Evolutionary conservation across 768 basidiomycete species (phyloP).

Genomic region (Astraeus odoratus): DNA sequence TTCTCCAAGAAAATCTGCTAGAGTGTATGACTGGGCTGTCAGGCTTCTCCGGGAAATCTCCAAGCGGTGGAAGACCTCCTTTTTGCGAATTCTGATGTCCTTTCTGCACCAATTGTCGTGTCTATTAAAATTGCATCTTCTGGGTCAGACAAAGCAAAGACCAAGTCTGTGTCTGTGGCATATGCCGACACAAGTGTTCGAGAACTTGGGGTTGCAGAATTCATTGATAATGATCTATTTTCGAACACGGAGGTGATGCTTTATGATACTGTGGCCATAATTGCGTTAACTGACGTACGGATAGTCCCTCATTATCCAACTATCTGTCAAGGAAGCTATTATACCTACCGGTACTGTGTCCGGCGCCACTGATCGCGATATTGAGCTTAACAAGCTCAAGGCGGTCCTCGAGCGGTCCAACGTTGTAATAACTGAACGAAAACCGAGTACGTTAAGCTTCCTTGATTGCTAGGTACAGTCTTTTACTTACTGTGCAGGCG

Average conservation of each 20-base stretch:
- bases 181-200: constrained; percentile 87
- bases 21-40: constrained; percentile 25
- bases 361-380: constrained; percentile 72
- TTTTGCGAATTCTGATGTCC: constrained; percentile 74
- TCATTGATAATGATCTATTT: constrained; percentile 90
- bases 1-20: neutral
- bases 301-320: constrained; percentile 90
- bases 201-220: constrained; percentile 85
- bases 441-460: constrained; percentile 57
- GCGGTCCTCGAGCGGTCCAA: constrained; percentile 86
- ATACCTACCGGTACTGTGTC: constrained; percentile 67
- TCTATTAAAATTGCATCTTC: constrained; percentile 71
- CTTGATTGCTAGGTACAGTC: neutral
- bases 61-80: constrained; percentile 76
- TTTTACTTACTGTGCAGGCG: constrained; percentile 42
- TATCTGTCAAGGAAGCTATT: constrained; percentile 95
- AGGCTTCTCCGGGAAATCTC: constrained; percentile 73
- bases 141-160: constrained; percentile 48
- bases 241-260: constrained; percentile 83
- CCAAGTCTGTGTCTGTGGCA: constrained; percentile 75
- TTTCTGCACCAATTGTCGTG: constrained; percentile 83
- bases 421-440: constrained; percentile 85
- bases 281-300: neutral
- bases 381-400: constrained; percentile 82
- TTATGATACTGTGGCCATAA: neutral